Evolutionary conservation across 768 basidiomycete genomes (phyloP).

Genomic region (Leccinellum albellum): DNA sequence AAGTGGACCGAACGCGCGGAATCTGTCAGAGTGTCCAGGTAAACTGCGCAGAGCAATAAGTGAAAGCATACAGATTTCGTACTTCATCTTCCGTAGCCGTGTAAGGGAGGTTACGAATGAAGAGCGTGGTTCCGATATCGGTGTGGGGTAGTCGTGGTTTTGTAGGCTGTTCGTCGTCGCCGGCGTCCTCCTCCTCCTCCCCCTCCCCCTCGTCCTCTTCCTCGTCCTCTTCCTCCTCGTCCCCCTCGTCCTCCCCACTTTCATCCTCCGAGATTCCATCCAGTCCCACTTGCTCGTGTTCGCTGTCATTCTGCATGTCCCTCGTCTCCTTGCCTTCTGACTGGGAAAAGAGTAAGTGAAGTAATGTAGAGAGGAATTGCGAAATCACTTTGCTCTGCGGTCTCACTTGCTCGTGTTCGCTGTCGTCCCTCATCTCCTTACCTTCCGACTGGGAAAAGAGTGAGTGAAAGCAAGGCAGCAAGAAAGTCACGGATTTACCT

Average conservation of each 20-base stretch:
- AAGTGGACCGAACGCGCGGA: conserved; percentile 87
- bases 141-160: conserved; percentile 76
- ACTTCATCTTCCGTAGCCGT: conserved; percentile 92
- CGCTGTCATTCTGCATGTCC: conserved; percentile 34
- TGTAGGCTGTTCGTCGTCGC: conserved; percentile 40
- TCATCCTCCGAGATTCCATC: conserved; percentile 32
- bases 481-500: conserved; percentile 42
- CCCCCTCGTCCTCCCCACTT: conserved; percentile 23
- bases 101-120: conserved; percentile 92
- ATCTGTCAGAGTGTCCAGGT: conserved; percentile 37
- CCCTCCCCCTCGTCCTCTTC: conserved; percentile 12
- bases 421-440: conserved; percentile 18
- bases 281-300: conserved; percentile 43
- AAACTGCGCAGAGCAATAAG: background rate
- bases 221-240: conserved; percentile 29
- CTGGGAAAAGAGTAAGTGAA: conserved; percentile 26
- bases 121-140: conserved; percentile 87
- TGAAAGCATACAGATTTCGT: conserved; percentile 61
- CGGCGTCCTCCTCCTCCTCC: background rate
- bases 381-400: conserved; percentile 56
- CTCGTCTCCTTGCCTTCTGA: conserved; percentile 35
- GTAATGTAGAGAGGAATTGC: too few relatives aligned
- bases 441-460: conserved; percentile 40
- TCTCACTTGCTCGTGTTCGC: conserved; percentile 22
- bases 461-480: background rate